phyloP scores from a whole-genome alignment of 805 yeast genomes.

The Novakomyces olei region DNA sequence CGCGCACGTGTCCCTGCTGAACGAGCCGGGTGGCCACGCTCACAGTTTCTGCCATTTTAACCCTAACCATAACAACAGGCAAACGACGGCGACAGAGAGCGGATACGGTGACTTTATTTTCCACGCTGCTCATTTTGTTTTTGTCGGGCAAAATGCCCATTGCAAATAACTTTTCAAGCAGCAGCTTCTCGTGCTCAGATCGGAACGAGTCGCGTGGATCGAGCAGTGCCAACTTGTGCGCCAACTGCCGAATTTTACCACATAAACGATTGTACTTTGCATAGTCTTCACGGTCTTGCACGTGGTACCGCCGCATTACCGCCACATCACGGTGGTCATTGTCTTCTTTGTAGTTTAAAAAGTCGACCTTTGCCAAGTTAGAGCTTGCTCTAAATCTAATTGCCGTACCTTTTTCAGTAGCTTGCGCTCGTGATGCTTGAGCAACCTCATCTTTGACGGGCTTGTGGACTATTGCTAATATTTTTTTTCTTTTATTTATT shows the following conservation, averaged over 20 bases:
- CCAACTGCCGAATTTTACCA: slow-evolving; percentile 74
- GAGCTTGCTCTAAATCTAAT: too few relatives aligned
- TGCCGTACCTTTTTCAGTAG: too few relatives aligned
- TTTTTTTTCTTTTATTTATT: too few relatives aligned
- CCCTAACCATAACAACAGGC: slow-evolving; percentile 82
- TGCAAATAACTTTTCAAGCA: slow-evolving; percentile 64
- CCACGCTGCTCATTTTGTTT: slow-evolving; percentile 76
- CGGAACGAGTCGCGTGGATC: slow-evolving; percentile 77
- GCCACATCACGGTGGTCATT: slow-evolving; percentile 88
- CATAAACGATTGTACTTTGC: slow-evolving; percentile 82
- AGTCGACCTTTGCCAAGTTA: slow-evolving; percentile 76
- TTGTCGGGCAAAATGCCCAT: slow-evolving; percentile 82
- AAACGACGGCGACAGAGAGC: slow-evolving; percentile 81
- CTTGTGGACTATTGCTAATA: too few relatives aligned
- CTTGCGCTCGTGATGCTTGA: slow-evolving; percentile 89
- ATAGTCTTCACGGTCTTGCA: slow-evolving; percentile 88
- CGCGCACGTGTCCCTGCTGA: slow-evolving; percentile 94
- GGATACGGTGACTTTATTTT: slow-evolving; percentile 76
- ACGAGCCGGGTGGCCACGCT: slow-evolving; percentile 75
- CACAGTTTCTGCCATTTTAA: slow-evolving; percentile 80
- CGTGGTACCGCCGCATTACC: slow-evolving; percentile 83
- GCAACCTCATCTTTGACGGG: slow-evolving; percentile 36
- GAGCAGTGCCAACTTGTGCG: slow-evolving; percentile 62
- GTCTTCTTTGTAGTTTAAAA: slow-evolving; percentile 64
- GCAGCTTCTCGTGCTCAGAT: slow-evolving; percentile 64